Evolutionary conservation across 106 monocot genomes (phyloP).

Genomic region (Dendrobium chrysotoxum): DNA sequence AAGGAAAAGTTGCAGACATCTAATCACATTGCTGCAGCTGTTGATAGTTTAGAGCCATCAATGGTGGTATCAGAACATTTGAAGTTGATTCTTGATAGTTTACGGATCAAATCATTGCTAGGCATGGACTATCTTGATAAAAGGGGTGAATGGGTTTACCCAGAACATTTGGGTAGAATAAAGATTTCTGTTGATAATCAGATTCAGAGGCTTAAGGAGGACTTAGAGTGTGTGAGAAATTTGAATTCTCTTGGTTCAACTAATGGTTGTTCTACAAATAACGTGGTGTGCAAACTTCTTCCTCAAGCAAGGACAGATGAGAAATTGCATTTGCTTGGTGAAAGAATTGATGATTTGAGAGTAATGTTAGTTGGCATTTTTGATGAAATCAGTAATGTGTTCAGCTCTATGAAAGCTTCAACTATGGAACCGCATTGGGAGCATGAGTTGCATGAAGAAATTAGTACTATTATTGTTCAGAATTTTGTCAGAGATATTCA

Average conservation of each 20-base stretch:
- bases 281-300: neutral
- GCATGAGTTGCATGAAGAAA: constrained; percentile 57
- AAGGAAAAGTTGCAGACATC: constrained; percentile 29
- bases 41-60: neutral
- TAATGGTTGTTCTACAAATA: constrained; percentile 4
- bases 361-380: constrained; percentile 20
- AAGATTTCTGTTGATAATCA: constrained; percentile 46
- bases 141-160: neutral
- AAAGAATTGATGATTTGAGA: constrained; percentile 36
- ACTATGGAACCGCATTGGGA: constrained; percentile 43
- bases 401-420: constrained; percentile 21
- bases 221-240: constrained; percentile 17
- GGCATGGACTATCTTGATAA: neutral
- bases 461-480: constrained; percentile 27
- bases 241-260: neutral
- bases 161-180: constrained; percentile 24
- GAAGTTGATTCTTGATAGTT: constrained; percentile 2
- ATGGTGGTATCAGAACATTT: neutral
- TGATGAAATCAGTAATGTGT: constrained; percentile 24
- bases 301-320: constrained; percentile 11
- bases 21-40: constrained; percentile 8
- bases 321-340: constrained; percentile 22
- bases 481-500: constrained; percentile 35
- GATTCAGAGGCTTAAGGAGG: constrained; percentile 43
- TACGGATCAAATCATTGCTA: neutral